phyloP scores from a whole-genome alignment of 441 rosid species.

The Aleurites moluccanus region DNA sequence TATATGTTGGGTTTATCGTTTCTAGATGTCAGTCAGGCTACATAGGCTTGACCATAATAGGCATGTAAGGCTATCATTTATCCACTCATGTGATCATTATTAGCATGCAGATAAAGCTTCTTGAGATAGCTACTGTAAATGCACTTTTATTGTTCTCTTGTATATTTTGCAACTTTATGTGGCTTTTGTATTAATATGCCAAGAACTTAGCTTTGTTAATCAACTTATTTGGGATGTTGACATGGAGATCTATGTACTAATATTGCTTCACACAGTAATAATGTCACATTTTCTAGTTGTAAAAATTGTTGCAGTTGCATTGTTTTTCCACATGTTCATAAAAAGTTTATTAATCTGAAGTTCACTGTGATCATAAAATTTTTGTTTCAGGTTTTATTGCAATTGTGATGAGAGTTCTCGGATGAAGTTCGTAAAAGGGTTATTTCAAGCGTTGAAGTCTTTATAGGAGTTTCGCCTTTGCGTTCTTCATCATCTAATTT shows the following conservation, averaged over 20 bases:
- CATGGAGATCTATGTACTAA: not conserved
- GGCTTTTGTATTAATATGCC: not conserved
- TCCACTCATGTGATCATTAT: not conserved
- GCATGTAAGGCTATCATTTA: not conserved
- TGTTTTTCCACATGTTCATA: not conserved
- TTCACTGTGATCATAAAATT: not conserved
- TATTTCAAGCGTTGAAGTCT: not conserved
- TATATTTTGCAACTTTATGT: not conserved
- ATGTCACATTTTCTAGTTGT: not conserved
- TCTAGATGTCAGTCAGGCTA: not conserved
- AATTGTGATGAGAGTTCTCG: not conserved
- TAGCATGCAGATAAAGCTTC: not conserved
- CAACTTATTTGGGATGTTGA: not conserved
- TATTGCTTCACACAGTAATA: no score
- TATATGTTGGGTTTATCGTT: not conserved
- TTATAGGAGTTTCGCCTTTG: slow-evolving; percentile 3
- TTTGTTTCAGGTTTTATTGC: not conserved
- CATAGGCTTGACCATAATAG: not conserved
- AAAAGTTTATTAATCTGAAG: not conserved
- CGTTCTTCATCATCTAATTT: not conserved
- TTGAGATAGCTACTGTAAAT: not conserved
- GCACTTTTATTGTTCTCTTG: not conserved
- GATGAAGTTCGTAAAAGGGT: slow-evolving; percentile 2
- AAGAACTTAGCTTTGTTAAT: not conserved
- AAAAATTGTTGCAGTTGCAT: not conserved